These are phyloP conservation scores for Saksenaea oblongispora DNA, from an alignment of 371 early-diverging fungal species.

Conservation along the genomic window DNA sequence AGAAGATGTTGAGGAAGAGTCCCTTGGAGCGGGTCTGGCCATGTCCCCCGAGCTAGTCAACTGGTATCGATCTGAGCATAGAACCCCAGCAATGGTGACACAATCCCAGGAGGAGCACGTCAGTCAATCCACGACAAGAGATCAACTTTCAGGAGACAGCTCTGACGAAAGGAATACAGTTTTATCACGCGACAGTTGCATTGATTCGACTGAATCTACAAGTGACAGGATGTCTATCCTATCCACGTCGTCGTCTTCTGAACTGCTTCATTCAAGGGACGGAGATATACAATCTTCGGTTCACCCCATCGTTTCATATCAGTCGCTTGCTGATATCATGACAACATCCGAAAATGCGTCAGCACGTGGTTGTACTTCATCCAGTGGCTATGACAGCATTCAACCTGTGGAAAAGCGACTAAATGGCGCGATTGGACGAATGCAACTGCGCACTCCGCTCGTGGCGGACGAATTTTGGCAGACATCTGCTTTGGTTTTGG, in stretches of 20 bases:
- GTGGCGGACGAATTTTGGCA: neutral
- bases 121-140: constrained; percentile 1
- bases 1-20: neutral
- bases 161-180: neutral
- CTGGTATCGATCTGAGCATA: constrained; percentile 15
- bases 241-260: neutral
- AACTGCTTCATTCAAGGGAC: neutral
- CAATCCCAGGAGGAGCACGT: neutral
- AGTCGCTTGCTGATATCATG: constrained; percentile 17
- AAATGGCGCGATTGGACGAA: neutral
- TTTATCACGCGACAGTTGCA: neutral
- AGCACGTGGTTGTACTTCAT: neutral
- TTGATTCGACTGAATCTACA: neutral
- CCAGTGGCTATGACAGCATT: neutral
- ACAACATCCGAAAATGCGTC: neutral
- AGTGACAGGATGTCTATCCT: neutral
- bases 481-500: neutral
- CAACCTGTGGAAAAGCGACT: neutral
- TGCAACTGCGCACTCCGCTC: neutral
- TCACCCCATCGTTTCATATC: constrained; percentile 4
- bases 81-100: neutral
- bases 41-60: constrained; percentile 15
- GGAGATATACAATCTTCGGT: neutral
- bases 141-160: neutral
- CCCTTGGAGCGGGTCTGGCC: neutral